A percentile compares a stretch with the other conserved stretches of the same genome.
Conservation (phyloP, 306 rosid genomes). For the Amphicarpaea edgeworthii region DNA sequence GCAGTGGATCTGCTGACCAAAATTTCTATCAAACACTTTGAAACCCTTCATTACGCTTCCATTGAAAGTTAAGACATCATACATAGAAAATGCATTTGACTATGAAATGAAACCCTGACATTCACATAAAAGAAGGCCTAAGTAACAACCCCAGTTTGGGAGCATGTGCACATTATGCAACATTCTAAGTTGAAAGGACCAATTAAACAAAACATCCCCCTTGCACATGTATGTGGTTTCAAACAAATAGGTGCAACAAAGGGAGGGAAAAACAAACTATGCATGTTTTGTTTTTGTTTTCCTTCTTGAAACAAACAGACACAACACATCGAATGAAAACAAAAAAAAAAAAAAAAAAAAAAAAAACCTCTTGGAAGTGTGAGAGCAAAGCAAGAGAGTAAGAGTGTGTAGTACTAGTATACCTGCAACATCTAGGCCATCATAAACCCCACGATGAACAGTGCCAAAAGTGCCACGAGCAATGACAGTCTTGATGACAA, state of each 20-base stretch:
- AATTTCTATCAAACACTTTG: constrained; percentile 32
- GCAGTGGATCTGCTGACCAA: constrained; percentile 40
- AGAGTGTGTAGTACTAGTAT: not conserved
- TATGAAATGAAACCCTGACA: constrained; percentile 30
- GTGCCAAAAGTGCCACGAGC: constrained; percentile 99
- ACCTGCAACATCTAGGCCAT: constrained; percentile 95
- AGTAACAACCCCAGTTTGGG: not conserved
- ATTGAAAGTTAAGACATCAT: constrained; percentile 9
- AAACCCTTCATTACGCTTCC: constrained; percentile 12
- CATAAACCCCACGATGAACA: constrained; percentile 96
- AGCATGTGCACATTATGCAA: constrained; percentile 27
- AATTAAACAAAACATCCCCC: constrained; percentile 37
- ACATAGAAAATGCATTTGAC: not conserved
- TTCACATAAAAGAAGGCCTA: constrained; percentile 31
- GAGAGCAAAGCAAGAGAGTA: constrained; percentile 6
- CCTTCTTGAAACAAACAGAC: constrained; percentile 13
- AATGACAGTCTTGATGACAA: constrained; percentile 74
- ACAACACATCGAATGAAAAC: constrained; percentile 21
- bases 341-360: constrained; percentile 25
- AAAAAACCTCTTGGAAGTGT: not conserved
- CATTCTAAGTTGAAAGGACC: constrained; percentile 20
- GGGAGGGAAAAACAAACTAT: constrained; percentile 32
- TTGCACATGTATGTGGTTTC: constrained; percentile 16
- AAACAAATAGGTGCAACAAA: constrained; percentile 32
- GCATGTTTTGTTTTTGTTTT: not conserved